Percentiles rank a stretch among this genome's conserved stretches.
Evolutionary conservation across 2,329 filamentous ascomycete species (phyloP).

Genomic region (Aspergillus aculeatinus): DNA sequence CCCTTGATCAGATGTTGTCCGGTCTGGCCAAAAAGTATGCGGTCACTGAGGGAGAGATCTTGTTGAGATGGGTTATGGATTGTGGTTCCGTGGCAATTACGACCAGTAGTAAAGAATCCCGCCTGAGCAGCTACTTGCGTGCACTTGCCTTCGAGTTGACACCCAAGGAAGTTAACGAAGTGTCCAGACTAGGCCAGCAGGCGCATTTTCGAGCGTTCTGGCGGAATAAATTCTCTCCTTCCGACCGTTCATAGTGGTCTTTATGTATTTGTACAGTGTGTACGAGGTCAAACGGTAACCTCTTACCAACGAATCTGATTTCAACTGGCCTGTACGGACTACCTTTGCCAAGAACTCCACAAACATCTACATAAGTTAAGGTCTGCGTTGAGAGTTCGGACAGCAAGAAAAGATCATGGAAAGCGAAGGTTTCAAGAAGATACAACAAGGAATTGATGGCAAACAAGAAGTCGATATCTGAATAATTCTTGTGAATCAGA

Average conservation of each 20-base stretch:
- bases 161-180: constrained; percentile 56
- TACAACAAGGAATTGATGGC: too few relatives aligned
- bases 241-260: constrained; percentile 39
- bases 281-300: background rate
- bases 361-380: too few relatives aligned
- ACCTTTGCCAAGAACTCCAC: too few relatives aligned
- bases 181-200: constrained; percentile 49
- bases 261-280: background rate
- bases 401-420: too few relatives aligned
- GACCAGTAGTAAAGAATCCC: constrained; percentile 60
- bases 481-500: too few relatives aligned
- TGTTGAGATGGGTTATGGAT: constrained; percentile 61
- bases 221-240: constrained; percentile 47
- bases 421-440: too few relatives aligned
- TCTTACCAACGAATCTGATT: background rate
- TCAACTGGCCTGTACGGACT: background rate
- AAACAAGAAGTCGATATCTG: too few relatives aligned
- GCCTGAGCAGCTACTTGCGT: constrained; percentile 58
- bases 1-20: constrained; percentile 53
- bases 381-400: too few relatives aligned
- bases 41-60: constrained; percentile 57
- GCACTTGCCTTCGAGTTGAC: constrained; percentile 59
- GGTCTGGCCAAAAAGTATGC: constrained; percentile 61
- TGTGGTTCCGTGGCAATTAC: constrained; percentile 60
- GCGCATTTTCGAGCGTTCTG: constrained; percentile 56